Base-by-base conservation (phyloP, 2,329 filamentous ascomycete genomes). In the Alternaria metachromatica region DNA sequence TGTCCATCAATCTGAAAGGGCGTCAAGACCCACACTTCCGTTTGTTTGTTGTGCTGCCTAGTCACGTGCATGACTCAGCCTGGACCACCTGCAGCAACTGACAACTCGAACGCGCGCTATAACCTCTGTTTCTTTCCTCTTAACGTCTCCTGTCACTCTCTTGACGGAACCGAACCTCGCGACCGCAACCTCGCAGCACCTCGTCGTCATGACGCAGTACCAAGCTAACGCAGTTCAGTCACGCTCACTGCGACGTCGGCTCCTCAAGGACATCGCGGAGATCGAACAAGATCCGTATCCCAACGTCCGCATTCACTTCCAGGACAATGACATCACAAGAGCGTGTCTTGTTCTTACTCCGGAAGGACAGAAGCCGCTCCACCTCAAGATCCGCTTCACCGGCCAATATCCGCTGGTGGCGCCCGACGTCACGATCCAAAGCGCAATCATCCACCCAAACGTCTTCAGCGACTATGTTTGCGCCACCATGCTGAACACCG, bases 341-440 rank as follows among this genome's bases (percentile, higher is more conserved):
- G 81, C 80, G 5, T 86, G 84, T 50, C 75, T 86, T 2, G 66
- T 86, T 20, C 78, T 87, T 2, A 80, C 76, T 0, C 80, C 84
- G 1, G 75, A 81, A 1, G 67, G 74, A 4, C 80, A 81, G 58
- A 70, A 74, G 8, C 76, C 76, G 0, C 73, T 86, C 21, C 84
- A 86, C 69, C 74, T 86, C 21, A 82, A 76, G 0, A 71, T 85
- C n/a, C 3, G 60, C 2, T 82, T 84, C 45, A 60, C 67, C 0
- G 0, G 28, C 3, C 23, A 70, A 3, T 86, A 84, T 60, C 84
- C 84, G 3, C 62, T 84, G 1, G 1, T 18, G 0, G 76, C 85
- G 5, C 84, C 84, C 0, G 7, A 0, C 0, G 70, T 86, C 28
- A 70, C 49, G 1, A 84, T 85, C 63, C 67, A 86, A 65, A 82